Evolutionary conservation across 2,329 filamentous ascomycete species (phyloP), one percentile per base, ranked within the genome.

Genomic region (Microascus cirrosus): DNA sequence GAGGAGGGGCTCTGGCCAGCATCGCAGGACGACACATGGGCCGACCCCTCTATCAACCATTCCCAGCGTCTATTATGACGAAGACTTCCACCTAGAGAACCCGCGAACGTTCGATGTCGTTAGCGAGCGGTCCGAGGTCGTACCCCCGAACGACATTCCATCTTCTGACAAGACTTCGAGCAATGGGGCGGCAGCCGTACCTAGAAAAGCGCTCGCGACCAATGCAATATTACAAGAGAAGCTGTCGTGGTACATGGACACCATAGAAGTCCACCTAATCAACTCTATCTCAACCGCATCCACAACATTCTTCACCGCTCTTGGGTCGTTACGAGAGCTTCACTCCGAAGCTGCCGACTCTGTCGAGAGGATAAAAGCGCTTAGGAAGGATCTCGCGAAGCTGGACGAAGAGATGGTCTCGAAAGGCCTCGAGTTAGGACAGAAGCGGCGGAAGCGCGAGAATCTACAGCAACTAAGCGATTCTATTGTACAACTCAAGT

Each of bases 231-330:
- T 99, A 39, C 94, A 99, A 69, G 94, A 99, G 71, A 99, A 99
- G 71, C 77, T 99, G 13, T 97, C 94, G 0, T 99, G 94, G 94
- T 99, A 99, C 70, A 96, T 99, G 91, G 94, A 99, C 69, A 99
- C 94, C 0, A 91, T 99, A 24, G 94, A 99, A 69, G 90, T 99
- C 58, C 94, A 99, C 69, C 77, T 99, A 8, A 96, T 99, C 64
- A 90, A 90, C 35, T 96, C 92, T 0, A 99, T 99, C 61, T 97
- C 93, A 2, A 91, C 89, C 0, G 94, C 94, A 1, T 97, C 94
- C 0, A 91, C 90, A 0, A 96, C 93, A 0, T 99, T 99, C 71
- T 99, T 99, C 66, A 92, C 91, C 0, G 94, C 94, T 0, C 76
- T 99, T 1, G 93, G 94, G 0, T 95, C 92, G 0, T 75, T 99